Evolutionary conservation across 495 filamentous ascomycete species (phyloP).

Genomic region (Hypoxylon intermedium): DNA sequence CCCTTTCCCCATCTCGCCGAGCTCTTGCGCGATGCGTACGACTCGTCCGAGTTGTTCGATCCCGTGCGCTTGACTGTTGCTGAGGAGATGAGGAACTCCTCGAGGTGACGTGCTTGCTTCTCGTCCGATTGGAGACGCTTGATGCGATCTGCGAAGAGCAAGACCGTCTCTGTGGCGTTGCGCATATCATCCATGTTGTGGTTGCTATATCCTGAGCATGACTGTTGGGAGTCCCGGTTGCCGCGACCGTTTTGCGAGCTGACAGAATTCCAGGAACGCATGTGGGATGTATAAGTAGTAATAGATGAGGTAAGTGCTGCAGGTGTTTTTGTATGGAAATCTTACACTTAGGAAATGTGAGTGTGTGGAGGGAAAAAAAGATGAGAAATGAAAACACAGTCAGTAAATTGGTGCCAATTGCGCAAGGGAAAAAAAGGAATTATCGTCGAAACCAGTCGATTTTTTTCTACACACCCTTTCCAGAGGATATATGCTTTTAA

Average conservation of each 20-base stretch:
- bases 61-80: conserved; percentile 18
- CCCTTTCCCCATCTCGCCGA: conserved; percentile 9
- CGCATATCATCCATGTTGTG: conserved; percentile 39
- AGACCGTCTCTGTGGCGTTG: conserved; percentile 30
- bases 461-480: conserved; percentile 14
- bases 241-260: not conserved
- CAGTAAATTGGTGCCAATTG: not conserved
- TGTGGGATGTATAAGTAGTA: not conserved
- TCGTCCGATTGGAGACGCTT: conserved; percentile 51
- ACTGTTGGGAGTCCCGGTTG: not conserved
- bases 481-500: conserved; percentile 2
- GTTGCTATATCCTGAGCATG: conserved; percentile 1
- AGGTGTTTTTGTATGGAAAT: too few relatives aligned
- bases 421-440: not conserved
- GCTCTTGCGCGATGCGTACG: conserved; percentile 9
- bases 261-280: conserved; percentile 2
- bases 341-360: too few relatives aligned
- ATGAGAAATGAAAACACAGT: not conserved
- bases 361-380: not conserved
- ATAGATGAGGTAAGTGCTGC: too few relatives aligned
- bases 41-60: conserved; percentile 20
- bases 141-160: conserved; percentile 52
- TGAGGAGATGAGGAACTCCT: not conserved
- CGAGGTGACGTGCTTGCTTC: conserved; percentile 7
- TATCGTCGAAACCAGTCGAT: conserved; percentile 2